phyloP scores from a whole-genome alignment of 1,139 yeast species.

The Hansenula sp. region DNA sequence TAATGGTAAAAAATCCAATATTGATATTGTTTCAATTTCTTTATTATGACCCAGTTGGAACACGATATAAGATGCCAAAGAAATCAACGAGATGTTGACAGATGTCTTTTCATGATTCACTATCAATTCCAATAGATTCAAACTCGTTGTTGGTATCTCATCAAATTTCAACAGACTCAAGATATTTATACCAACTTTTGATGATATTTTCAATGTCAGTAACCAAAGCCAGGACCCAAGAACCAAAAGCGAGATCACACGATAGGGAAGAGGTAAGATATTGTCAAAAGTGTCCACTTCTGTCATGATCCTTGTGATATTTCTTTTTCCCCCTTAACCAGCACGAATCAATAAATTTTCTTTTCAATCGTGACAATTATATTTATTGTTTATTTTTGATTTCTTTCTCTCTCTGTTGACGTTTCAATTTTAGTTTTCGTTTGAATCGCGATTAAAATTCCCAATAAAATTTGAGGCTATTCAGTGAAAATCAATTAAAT shows the following conservation, averaged over 20 bases:
- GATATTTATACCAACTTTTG: conserved; percentile 35
- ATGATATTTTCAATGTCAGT: conserved; percentile 34
- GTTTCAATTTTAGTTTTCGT: too few relatives aligned
- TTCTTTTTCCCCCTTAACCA: too few relatives aligned
- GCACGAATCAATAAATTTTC: too few relatives aligned
- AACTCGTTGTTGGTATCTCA: conserved; percentile 3
- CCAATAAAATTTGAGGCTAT: neutral
- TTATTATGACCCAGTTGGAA: conserved; percentile 14
- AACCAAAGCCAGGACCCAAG: conserved; percentile 35
- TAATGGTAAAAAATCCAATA: conserved; percentile 30
- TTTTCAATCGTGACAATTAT: too few relatives aligned
- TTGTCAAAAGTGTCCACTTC: conserved; percentile 12
- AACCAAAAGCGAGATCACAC: conserved; percentile 12
- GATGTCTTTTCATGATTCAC: conserved; percentile 22
- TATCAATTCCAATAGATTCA: conserved; percentile 7
- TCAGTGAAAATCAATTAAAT: too few relatives aligned
- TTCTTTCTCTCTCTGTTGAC: neutral
- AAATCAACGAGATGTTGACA: conserved; percentile 23
- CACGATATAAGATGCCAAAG: conserved; percentile 25
- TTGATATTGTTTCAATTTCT: conserved; percentile 6
- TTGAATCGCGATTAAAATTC: neutral
- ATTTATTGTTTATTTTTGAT: too few relatives aligned
- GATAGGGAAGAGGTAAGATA: conserved; percentile 18
- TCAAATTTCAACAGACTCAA: conserved; percentile 33
- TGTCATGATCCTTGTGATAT: too few relatives aligned